These are phyloP conservation scores for Tilletia setariae DNA, from an alignment of 1,284 basidiomycete species.

Conservation along the genomic window DNA sequence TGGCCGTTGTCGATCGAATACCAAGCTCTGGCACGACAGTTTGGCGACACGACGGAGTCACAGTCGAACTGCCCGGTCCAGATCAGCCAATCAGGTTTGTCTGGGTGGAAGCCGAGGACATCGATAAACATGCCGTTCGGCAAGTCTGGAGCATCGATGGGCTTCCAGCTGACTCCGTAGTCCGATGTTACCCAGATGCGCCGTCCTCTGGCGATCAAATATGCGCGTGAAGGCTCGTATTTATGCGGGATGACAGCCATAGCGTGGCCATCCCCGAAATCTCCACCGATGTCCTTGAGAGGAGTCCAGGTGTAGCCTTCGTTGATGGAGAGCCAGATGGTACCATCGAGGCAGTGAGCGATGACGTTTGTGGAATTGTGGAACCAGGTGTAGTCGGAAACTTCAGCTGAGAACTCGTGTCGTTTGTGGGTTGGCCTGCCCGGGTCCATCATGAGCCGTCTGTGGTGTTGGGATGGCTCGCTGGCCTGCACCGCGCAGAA, in stretches of 20 bases:
- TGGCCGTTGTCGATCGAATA: conserved; percentile 63
- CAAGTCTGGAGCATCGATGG: conserved; percentile 63
- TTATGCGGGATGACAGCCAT: conserved; percentile 81
- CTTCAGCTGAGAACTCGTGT: conserved; percentile 65
- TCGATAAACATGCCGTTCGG: conserved; percentile 77
- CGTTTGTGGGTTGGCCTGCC: conserved; percentile 1
- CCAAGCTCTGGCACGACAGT: conserved; percentile 46
- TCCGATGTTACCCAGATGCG: conserved; percentile 75
- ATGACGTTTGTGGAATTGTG: conserved; percentile 69
- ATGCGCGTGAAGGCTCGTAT: conserved; percentile 75
- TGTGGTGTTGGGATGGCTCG: no score
- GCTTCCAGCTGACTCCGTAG: conserved; percentile 72
- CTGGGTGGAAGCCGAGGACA: conserved; percentile 82
- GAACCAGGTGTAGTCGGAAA: conserved; percentile 82
- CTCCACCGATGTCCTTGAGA: conserved; percentile 23
- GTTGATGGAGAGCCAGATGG: conserved; percentile 87
- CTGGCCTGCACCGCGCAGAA: no score
- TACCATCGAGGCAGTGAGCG: conserved; percentile 71
- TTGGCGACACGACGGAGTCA: conserved; percentile 38
- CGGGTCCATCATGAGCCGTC: background rate
- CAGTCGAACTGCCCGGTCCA: conserved; percentile 80
- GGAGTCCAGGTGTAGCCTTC: conserved; percentile 89
- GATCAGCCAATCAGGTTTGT: conserved; percentile 75
- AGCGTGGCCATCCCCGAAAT: conserved; percentile 59
- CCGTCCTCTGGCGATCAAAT: conserved; percentile 72